These are phyloP conservation scores for Diplodia intermedia DNA, from an alignment of 2,329 filamentous ascomycete species.

Conservation along the genomic window DNA sequence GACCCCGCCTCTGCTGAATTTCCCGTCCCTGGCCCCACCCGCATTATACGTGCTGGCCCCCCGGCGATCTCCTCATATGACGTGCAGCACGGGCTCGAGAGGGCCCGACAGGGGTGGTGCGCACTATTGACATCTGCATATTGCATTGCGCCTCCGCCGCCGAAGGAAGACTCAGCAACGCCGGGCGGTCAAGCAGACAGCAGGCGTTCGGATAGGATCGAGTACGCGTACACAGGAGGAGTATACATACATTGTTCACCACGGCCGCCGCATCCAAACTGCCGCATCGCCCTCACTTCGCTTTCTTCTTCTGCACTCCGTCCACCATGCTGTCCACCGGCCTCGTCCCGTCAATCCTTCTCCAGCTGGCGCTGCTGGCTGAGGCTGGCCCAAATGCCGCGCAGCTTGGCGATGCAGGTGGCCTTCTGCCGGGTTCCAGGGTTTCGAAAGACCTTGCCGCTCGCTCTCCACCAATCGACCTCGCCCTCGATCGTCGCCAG, in stretches of 20 bases:
- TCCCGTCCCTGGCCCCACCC: not conserved
- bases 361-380: constrained; percentile 14
- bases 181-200: not conserved
- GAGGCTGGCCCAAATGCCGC: not conserved
- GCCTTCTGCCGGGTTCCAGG: constrained; percentile 14
- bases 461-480: constrained; percentile 19
- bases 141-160: constrained; percentile 12
- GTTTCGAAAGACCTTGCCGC: constrained; percentile 6
- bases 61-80: constrained; percentile 24
- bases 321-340: constrained; percentile 2
- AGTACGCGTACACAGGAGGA: not conserved
- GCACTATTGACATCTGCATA: constrained; percentile 24
- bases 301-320: not conserved
- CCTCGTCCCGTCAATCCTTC: not conserved
- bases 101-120: constrained; percentile 1
- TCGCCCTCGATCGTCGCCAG: constrained; percentile 7
- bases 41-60: constrained; percentile 11
- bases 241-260: constrained; percentile 6
- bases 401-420: constrained; percentile 14
- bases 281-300: not conserved
- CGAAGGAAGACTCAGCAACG: not conserved
- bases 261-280: not conserved
- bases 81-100: constrained; percentile 1
- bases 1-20: constrained; percentile 2
- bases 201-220: not conserved